phyloP scores from a whole-genome alignment of 495 filamentous ascomycete species.

The Podospora sp. region DNA sequence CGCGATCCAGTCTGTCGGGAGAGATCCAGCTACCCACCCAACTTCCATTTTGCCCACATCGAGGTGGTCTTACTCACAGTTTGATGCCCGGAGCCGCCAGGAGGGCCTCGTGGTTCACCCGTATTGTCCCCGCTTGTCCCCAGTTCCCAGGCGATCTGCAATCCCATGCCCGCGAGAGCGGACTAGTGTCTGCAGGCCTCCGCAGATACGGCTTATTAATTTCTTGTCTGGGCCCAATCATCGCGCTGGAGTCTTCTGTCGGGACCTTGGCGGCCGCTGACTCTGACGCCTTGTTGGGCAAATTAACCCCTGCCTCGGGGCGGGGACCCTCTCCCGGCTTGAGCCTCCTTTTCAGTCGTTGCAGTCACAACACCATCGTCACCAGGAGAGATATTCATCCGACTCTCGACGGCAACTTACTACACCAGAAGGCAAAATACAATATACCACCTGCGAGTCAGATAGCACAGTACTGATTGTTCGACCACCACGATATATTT shows the following conservation, averaged over 20 bases:
- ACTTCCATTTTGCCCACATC: too few species aligned
- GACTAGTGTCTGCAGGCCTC: not conserved
- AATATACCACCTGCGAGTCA: not conserved
- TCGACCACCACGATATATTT: not conserved
- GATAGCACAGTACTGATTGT: not conserved
- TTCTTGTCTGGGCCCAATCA: not conserved
- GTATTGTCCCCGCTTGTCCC: not conserved
- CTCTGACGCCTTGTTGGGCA: not conserved
- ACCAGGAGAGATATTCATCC: not conserved
- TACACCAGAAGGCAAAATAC: not conserved
- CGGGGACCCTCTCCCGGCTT: not conserved
- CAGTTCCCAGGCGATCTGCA: not conserved
- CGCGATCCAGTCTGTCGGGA: too few species aligned
- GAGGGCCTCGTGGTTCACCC: not conserved
- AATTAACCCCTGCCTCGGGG: not conserved
- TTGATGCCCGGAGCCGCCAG: not conserved
- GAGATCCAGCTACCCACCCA: too few species aligned
- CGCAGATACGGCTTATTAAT: not conserved
- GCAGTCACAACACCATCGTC: not conserved
- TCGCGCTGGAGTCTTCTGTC: not conserved
- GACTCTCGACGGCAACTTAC: not conserved
- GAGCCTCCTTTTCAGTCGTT: not conserved
- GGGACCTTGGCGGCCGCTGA: conserved; percentile 5
- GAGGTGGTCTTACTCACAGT: too few species aligned
- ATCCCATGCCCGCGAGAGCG: not conserved